Conservation (phyloP, 2,329 filamentous ascomycete species). For the Botrytis galanthina region DNA sequence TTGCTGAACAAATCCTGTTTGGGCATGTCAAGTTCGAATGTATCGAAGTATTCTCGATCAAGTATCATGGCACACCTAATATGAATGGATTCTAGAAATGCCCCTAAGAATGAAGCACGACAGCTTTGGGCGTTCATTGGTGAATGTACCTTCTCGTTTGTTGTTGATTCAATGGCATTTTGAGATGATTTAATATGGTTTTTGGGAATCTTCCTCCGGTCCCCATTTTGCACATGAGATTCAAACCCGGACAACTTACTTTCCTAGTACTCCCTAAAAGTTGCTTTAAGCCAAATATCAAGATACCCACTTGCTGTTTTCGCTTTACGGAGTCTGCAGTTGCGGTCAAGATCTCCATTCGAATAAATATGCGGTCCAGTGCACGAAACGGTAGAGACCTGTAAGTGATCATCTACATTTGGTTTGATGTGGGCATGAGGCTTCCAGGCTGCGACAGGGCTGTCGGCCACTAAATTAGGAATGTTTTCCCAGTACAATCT, state of each 20-base stretch:
- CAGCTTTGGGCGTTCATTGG: neutral
- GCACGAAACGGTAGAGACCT: neutral
- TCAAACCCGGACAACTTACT: neutral
- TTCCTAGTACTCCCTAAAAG: neutral
- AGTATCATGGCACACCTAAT: neutral
- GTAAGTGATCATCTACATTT: neutral
- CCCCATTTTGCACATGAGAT: neutral
- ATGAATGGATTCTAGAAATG: neutral
- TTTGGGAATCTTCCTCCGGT: neutral
- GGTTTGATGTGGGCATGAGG: neutral
- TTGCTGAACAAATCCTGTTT: neutral
- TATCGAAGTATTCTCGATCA: neutral
- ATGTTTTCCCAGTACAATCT: neutral
- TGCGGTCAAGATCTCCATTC: neutral
- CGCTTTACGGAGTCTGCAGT: neutral
- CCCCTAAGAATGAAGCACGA: neutral
- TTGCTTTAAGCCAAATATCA: neutral
- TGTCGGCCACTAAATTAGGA: neutral
- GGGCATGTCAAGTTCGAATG: neutral
- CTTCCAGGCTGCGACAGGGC: neutral
- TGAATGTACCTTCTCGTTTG: neutral
- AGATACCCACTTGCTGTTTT: neutral
- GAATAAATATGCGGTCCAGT: neutral
- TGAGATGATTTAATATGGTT: neutral
- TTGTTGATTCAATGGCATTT: neutral